Percentiles rank a stretch among this genome's conserved stretches.
These are phyloP conservation scores for Ophiostoma australiae DNA, from an alignment of 2,329 filamentous ascomycete species.

Conservation along the genomic window DNA sequence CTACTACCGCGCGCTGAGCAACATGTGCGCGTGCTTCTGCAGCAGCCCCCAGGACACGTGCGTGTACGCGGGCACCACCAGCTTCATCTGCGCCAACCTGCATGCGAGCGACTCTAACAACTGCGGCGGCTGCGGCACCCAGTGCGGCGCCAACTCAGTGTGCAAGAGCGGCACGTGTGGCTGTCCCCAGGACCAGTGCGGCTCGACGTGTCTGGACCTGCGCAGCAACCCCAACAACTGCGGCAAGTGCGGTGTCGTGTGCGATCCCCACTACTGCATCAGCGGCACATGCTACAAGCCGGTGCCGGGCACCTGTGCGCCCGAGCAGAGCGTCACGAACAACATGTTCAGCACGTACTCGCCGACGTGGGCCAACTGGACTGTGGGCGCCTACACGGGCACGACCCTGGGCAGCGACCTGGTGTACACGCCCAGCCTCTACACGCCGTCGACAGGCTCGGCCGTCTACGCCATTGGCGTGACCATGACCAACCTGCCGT, in stretches of 20 bases:
- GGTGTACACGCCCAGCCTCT: not conserved
- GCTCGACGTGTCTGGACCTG: conserved; percentile 17
- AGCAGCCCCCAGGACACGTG: conserved; percentile 17
- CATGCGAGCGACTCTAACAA: conserved; percentile 14
- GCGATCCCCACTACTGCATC: conserved; percentile 20
- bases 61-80: conserved; percentile 2
- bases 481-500: conserved; percentile 13
- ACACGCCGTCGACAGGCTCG: not conserved
- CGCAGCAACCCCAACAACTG: conserved; percentile 21
- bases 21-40: conserved; percentile 21
- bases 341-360: conserved; percentile 22
- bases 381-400: conserved; percentile 18
- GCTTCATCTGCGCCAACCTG: conserved; percentile 16
- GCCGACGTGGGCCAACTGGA: conserved; percentile 21
- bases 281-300: conserved; percentile 19
- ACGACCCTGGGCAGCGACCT: conserved; percentile 12
- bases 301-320: conserved; percentile 16
- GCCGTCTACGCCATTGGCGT: conserved; percentile 13
- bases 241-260: conserved; percentile 17
- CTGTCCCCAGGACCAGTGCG: conserved; percentile 21
- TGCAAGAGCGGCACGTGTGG: conserved; percentile 18
- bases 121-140: conserved; percentile 17
- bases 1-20: conserved; percentile 17
- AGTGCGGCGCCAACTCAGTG: conserved; percentile 21
- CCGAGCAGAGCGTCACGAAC: conserved; percentile 22